phyloP scores from a whole-genome alignment of 257 asterid genomes.

The Cruciata laevipes region DNA sequence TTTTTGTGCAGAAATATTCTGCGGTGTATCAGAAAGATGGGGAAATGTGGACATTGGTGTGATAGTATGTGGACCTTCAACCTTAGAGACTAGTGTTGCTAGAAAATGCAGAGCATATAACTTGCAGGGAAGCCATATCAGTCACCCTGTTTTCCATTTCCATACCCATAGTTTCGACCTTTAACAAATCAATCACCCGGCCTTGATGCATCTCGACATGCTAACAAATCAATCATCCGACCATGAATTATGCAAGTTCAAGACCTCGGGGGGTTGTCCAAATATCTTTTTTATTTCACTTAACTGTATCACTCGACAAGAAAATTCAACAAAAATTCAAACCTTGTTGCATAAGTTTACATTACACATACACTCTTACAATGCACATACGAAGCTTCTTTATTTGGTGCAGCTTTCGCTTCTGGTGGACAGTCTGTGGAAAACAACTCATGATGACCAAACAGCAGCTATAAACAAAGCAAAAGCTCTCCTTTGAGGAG shows the following conservation, averaged over 20 bases:
- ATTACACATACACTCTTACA: not conserved
- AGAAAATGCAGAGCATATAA: slow-evolving; percentile 56
- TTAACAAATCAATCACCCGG: slow-evolving; percentile 10
- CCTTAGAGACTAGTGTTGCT: slow-evolving; percentile 66
- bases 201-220: not conserved
- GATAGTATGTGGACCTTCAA: slow-evolving; percentile 68
- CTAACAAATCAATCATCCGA: no score
- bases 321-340: not conserved
- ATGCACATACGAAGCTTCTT: not conserved
- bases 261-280: not conserved
- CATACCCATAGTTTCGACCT: slow-evolving; percentile 91
- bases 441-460: not conserved
- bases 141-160: slow-evolving; percentile 64
- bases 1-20: slow-evolving; percentile 46
- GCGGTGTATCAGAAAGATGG: slow-evolving; percentile 45
- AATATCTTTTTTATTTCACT: no score
- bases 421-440: not conserved
- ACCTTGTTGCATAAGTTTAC: not conserved
- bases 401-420: not conserved
- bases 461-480: not conserved
- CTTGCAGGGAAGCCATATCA: slow-evolving; percentile 31
- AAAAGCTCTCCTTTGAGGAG: not conserved
- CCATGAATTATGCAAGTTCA: not conserved
- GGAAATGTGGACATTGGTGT: slow-evolving; percentile 72
- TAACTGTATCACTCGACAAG: no score